These are phyloP conservation scores for Kurtzmaniella quercitrusa DNA, from an alignment of 1,139 yeast species.

Conservation along the genomic window DNA sequence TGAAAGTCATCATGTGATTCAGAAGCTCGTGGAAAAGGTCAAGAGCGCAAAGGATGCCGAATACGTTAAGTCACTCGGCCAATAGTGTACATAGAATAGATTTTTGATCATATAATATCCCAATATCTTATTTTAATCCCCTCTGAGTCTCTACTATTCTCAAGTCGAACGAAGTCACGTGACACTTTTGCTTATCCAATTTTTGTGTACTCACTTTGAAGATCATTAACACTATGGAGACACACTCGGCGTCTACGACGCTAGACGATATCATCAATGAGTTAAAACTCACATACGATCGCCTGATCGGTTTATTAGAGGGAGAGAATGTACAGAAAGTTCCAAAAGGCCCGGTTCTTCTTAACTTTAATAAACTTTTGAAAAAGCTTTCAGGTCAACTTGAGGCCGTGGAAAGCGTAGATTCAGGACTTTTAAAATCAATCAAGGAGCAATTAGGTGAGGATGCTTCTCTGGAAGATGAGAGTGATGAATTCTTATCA, in stretches of 20 bases:
- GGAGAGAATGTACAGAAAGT: conserved; percentile 51
- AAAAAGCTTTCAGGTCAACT: conserved; percentile 48
- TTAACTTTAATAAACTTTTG: conserved; percentile 44
- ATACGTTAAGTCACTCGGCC: conserved; percentile 24
- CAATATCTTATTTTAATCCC: background rate
- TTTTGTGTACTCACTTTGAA: background rate
- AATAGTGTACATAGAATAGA: conserved; percentile 14
- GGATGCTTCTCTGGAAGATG: conserved; percentile 8
- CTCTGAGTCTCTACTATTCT: background rate
- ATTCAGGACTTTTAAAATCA: conserved; percentile 31
- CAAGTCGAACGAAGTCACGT: background rate
- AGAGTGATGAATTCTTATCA: conserved; percentile 5
- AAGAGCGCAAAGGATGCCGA: conserved; percentile 30
- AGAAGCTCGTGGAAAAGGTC: conserved; percentile 32
- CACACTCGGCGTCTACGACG: conserved; percentile 37
- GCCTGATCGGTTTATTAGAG: conserved; percentile 54
- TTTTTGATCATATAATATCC: background rate
- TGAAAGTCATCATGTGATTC: conserved; percentile 27
- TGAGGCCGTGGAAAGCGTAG: conserved; percentile 42
- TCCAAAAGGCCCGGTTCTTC: conserved; percentile 45
- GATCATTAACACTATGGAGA: conserved; percentile 11
- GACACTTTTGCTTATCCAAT: background rate
- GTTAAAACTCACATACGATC: conserved; percentile 53
- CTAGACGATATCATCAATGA: conserved; percentile 52
- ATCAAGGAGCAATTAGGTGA: conserved; percentile 15